A percentile compares a stretch with the other conserved stretches of the same genome.
Conservation (phyloP, 2,329 filamentous ascomycete species). For the Xylariales sp. region DNA sequence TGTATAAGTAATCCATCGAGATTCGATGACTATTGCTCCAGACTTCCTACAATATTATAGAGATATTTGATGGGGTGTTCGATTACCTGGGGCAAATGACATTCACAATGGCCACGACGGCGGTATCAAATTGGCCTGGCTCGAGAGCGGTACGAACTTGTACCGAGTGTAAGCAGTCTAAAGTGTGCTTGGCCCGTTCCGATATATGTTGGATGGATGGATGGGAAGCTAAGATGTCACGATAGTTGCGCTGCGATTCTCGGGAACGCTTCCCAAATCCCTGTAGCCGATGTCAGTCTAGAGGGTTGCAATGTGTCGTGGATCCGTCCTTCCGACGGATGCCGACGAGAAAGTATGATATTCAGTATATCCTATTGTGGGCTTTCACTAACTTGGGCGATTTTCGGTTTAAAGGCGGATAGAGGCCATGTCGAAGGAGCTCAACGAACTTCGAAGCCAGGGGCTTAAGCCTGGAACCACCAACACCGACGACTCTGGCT, state of each 20-base stretch:
- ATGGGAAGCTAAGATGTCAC: slow-evolving; percentile 20
- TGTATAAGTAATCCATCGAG: neutral
- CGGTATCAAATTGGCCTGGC: slow-evolving; percentile 44
- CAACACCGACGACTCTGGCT: slow-evolving; percentile 41
- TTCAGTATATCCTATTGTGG: neutral
- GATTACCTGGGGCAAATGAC: neutral
- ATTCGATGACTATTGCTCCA: neutral
- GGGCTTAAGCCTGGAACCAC: slow-evolving; percentile 35
- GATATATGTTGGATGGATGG: slow-evolving; percentile 25
- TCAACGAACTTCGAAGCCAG: slow-evolving; percentile 48
- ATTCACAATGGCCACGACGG: slow-evolving; percentile 41
- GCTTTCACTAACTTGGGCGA: slow-evolving; percentile 9
- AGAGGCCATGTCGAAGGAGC: slow-evolving; percentile 50
- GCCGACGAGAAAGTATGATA: slow-evolving; percentile 49
- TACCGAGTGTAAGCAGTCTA: slow-evolving; percentile 51
- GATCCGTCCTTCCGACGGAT: slow-evolving; percentile 50
- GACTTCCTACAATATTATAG: slow-evolving; percentile 4
- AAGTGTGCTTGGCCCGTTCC: slow-evolving; percentile 38
- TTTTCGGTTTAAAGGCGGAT: slow-evolving; percentile 42
- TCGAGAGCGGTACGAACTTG: slow-evolving; percentile 47
- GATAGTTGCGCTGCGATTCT: slow-evolving; percentile 50
- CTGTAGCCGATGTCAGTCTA: slow-evolving; percentile 47
- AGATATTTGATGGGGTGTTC: neutral
- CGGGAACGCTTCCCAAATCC: slow-evolving; percentile 49
- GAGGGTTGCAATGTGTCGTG: slow-evolving; percentile 47